phyloP scores from a whole-genome alignment of 2,329 filamentous ascomycete species.

The Colletotrichum sp. region DNA sequence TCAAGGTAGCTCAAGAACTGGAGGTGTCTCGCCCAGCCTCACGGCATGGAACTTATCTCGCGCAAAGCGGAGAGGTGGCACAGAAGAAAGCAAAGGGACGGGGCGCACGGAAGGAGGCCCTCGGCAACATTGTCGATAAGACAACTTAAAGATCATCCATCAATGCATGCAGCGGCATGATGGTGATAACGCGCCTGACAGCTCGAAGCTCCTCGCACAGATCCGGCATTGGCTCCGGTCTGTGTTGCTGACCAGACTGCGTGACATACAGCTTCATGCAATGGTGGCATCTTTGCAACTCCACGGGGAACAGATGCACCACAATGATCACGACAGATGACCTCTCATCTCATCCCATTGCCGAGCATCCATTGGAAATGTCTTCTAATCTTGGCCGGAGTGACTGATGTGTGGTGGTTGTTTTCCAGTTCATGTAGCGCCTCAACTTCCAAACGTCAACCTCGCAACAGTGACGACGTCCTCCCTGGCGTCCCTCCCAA shows the following conservation, averaged over 20 bases:
- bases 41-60: neutral
- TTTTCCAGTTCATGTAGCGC: neutral
- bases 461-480: constrained; percentile 6
- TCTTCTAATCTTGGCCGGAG: neutral
- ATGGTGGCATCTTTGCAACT: neutral
- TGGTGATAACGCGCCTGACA: neutral
- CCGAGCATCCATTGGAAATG: neutral
- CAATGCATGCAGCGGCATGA: neutral
- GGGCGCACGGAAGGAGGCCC: neutral
- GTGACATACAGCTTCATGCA: neutral
- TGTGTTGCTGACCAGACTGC: neutral
- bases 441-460: constrained; percentile 9
- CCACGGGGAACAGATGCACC: neutral
- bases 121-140: neutral
- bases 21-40: neutral
- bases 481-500: constrained; percentile 17
- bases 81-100: neutral
- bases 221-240: neutral
- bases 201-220: constrained; percentile 4
- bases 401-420: neutral
- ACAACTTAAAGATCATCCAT: neutral
- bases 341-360: neutral
- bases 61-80: neutral
- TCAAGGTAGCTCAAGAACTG: neutral
- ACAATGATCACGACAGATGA: neutral